phyloP scores from a whole-genome alignment of 2,329 filamentous ascomycete species.

The Fusarium anguioides region DNA sequence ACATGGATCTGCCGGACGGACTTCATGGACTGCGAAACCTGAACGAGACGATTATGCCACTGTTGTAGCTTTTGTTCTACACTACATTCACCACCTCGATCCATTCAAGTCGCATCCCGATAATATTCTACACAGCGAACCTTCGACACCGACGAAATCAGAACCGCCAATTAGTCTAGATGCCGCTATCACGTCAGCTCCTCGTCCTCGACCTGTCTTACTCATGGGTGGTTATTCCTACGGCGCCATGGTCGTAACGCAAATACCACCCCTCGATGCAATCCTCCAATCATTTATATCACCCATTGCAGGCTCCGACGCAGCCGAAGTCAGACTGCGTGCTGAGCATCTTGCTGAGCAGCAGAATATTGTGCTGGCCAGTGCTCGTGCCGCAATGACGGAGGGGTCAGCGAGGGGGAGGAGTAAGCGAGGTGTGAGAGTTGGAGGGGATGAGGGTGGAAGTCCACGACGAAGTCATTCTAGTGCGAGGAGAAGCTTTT shows the following conservation, averaged over 20 bases:
- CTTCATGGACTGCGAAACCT: conserved; percentile 86
- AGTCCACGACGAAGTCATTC: conserved; percentile 55
- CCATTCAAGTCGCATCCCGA: conserved; percentile 47
- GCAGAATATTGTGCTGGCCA: conserved; percentile 62
- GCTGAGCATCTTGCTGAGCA: conserved; percentile 75
- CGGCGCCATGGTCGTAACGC: conserved; percentile 82
- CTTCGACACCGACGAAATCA: conserved; percentile 7
- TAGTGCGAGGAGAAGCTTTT: conserved; percentile 50
- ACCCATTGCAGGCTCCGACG: conserved; percentile 64
- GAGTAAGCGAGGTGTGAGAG: conserved; percentile 55
- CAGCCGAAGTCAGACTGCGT: conserved; percentile 75
- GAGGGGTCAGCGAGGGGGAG: conserved; percentile 44
- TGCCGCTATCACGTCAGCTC: background rate
- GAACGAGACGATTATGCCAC: conserved; percentile 87
- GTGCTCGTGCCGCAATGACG: conserved; percentile 49
- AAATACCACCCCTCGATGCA: conserved; percentile 71
- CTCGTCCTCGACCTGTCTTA: conserved; percentile 50
- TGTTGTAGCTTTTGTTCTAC: conserved; percentile 80
- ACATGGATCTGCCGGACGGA: conserved; percentile 76
- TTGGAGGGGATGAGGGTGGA: conserved; percentile 62
- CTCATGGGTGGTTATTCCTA: conserved; percentile 90
- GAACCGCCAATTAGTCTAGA: background rate
- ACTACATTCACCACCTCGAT: conserved; percentile 74
- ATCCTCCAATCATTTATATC: conserved; percentile 70
- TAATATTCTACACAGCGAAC: conserved; percentile 2